Percentiles rank a stretch among this genome's conserved stretches.
Conservation (phyloP, 2,329 filamentous ascomycete species). For the Fusarium succisae region DNA sequence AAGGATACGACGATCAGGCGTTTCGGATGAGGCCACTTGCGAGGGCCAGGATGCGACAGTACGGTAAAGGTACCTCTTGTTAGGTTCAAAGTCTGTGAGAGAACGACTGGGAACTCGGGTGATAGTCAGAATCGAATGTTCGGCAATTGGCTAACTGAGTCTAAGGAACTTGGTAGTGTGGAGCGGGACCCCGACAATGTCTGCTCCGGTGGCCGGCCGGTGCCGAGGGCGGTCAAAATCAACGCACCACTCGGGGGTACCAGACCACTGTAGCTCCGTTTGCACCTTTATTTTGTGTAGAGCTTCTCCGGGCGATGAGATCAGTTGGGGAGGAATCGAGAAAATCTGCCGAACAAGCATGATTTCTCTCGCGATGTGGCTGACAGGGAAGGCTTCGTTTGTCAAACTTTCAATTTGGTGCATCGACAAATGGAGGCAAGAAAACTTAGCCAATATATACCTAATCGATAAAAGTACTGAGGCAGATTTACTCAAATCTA, state of each 20-base stretch:
- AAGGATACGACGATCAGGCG: constrained; percentile 34
- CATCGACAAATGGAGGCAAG: background rate
- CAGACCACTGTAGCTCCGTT: constrained; percentile 21
- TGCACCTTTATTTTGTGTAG: background rate
- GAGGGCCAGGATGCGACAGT: constrained; percentile 18
- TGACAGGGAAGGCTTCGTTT: background rate
- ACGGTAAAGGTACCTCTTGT: background rate
- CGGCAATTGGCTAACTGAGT: constrained; percentile 35
- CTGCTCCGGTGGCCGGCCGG: constrained; percentile 18
- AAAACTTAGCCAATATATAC: background rate
- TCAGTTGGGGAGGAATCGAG: background rate
- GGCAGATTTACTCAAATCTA: background rate
- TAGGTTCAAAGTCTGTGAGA: constrained; percentile 37
- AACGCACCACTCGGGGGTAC: constrained; percentile 33
- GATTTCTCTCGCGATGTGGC: background rate
- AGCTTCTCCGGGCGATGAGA: background rate
- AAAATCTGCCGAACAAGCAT: background rate
- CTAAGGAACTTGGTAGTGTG: constrained; percentile 2
- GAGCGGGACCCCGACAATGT: constrained; percentile 7
- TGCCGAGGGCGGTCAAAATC: constrained; percentile 30
- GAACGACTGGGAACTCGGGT: constrained; percentile 37
- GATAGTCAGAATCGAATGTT: constrained; percentile 46
- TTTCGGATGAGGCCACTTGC: constrained; percentile 42
- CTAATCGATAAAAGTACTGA: background rate
- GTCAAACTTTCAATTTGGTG: background rate